Evolutionary conservation across 768 basidiomycete genomes (phyloP), one percentile per base, ranked within the genome.

Genomic region (Kwoniella newhampshirensis): DNA sequence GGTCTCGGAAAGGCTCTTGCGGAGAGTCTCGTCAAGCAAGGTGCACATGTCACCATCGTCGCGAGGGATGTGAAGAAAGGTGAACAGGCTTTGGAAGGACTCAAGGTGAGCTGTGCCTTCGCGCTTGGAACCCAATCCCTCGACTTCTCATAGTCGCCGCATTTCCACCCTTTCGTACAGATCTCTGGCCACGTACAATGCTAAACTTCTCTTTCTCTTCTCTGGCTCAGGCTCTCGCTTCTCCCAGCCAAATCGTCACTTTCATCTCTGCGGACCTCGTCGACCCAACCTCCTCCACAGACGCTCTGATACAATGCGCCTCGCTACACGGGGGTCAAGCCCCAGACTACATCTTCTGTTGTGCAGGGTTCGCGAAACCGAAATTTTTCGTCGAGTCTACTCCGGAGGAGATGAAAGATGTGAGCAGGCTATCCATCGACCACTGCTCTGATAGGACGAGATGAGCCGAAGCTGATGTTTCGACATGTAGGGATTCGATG

Each of bases 41-140:
- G 92, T 0, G 89, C 91, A 0, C 81, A 89, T 60, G 86, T 93
- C 2, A 89, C 88, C 6, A 89, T 93, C 57, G 86, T 93, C 9
- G 91, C 90, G 21, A 43, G 90, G 12, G 84, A 86, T 49, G 80
- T 86, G 66, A 79, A 78, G 42, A 84, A 82, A 57, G 77, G 92
- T 11, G 81, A 84, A 51, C 78, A 76, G 15, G 87, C 89, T 0
- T 67, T 88, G 21, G 77, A 75, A 28, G 77, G 81, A 41, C 74
- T 93, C 25, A 85, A 91, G 81, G 90, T 87, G 51, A 30, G 82
- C n/a, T n/a, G n/a, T n/a, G n/a, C n/a, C n/a, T n/a, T n/a, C n/a
- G n/a, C n/a, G n/a, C n/a, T n/a, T n/a, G n/a, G n/a, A n/a, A n/a
- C n/a, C n/a, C n/a, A 37, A 28, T 23, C 37, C 17, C n/a, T n/a